Conservation (phyloP, 139 green algal species). For the Chlorella sp. region DNA sequence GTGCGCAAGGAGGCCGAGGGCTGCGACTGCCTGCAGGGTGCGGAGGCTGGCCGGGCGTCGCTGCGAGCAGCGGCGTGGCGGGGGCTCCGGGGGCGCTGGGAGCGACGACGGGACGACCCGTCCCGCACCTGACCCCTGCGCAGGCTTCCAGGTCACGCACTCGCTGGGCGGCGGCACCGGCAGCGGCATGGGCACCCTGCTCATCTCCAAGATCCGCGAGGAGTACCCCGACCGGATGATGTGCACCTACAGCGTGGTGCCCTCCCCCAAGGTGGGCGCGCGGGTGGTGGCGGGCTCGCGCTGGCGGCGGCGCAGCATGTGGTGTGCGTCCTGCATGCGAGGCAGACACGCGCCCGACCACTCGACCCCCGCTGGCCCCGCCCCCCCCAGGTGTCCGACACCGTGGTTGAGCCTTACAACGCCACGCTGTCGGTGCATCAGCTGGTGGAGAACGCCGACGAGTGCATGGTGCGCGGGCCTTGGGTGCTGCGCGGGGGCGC, state of each 20-base stretch:
- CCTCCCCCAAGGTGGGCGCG: slow-evolving; percentile 84
- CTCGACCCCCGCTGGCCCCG: not conserved
- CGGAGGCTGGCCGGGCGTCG: not conserved
- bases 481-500: no score
- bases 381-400: slow-evolving; percentile 85
- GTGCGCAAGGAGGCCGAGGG: slow-evolving; percentile 97
- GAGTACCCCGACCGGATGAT: slow-evolving; percentile 97
- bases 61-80: not conserved
- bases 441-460: slow-evolving; percentile 99
- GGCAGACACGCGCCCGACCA: not conserved
- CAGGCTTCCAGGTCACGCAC: slow-evolving; percentile 94
- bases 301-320: not conserved
- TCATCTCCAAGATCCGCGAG: slow-evolving; percentile 90
- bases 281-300: not conserved
- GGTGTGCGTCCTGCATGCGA: not conserved
- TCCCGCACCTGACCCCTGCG: not conserved
- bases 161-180: slow-evolving; percentile 96
- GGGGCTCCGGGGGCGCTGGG: not conserved
- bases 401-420: slow-evolving; percentile 99
- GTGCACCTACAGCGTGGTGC: slow-evolving; percentile 98
- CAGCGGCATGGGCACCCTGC: slow-evolving; percentile 90
- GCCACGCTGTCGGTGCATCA: slow-evolving; percentile 98
- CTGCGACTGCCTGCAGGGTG: slow-evolving; percentile 96
- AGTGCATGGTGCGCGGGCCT: no score
- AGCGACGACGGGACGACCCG: not conserved